A percentile compares a stretch with the other conserved stretches of the same genome.
phyloP scores from a whole-genome alignment of 441 rosid species.

The Euphorbia celastroides region DNA sequence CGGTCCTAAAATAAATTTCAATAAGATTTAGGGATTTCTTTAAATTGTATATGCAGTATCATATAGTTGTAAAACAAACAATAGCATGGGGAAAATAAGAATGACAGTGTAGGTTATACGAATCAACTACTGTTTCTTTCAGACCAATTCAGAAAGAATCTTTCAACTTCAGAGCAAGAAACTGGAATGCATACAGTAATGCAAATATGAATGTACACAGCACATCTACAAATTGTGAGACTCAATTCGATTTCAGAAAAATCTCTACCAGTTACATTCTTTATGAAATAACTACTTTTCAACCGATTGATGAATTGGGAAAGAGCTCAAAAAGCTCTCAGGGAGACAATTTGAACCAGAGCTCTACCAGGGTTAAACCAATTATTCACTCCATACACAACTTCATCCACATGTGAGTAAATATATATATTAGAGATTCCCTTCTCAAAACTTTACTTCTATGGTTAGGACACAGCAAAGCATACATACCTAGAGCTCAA shows the following conservation, averaged over 20 bases:
- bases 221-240: not conserved
- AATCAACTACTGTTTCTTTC: too few relatives aligned
- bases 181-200: not conserved
- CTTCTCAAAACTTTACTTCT: not conserved
- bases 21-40: not conserved
- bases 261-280: not conserved
- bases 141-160: not conserved
- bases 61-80: not conserved
- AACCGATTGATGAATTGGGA: too few relatives aligned
- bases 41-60: not conserved
- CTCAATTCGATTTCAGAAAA: too few relatives aligned
- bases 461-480: not conserved
- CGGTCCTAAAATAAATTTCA: slow-evolving; percentile 44
- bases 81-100: not conserved
- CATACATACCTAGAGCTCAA: not conserved
- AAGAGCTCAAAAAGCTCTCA: too few relatives aligned
- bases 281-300: not conserved
- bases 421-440: too few relatives aligned
- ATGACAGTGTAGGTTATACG: not conserved
- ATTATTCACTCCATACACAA: not conserved
- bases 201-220: not conserved
- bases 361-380: too few relatives aligned
- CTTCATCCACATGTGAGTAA: not conserved
- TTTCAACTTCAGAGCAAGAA: not conserved
- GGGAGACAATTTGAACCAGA: too few relatives aligned